A percentile compares a stretch with the other conserved stretches of the same genome.
Conservation (phyloP, 345 rosid species). For the Populus ilicifolia region DNA sequence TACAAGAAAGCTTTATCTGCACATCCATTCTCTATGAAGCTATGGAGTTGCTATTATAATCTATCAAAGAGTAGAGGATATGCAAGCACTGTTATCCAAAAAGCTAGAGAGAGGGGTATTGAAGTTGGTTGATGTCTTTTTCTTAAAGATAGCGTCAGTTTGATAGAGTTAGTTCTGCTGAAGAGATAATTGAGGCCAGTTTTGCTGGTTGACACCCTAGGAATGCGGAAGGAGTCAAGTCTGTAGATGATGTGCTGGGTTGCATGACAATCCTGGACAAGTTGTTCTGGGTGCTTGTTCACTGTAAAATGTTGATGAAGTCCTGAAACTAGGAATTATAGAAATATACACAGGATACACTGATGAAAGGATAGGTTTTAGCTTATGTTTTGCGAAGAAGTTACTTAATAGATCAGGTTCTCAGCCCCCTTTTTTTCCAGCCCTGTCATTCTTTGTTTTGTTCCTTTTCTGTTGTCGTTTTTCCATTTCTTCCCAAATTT, state of each 20-base stretch:
- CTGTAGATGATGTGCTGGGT: background rate
- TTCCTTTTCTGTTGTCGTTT: background rate
- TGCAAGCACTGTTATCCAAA: slow-evolving; percentile 35
- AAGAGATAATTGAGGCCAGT: slow-evolving; percentile 6
- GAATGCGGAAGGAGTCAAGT: background rate
- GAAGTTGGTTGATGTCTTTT: slow-evolving; percentile 28
- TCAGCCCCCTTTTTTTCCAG: background rate
- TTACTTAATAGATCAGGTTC: background rate
- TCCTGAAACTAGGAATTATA: slow-evolving; percentile 18
- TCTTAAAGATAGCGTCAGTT: background rate
- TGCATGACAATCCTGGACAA: background rate
- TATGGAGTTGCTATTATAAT: slow-evolving; percentile 51
- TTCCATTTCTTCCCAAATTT: background rate
- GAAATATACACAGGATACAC: slow-evolving; percentile 14
- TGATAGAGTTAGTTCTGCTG: slow-evolving; percentile 12
- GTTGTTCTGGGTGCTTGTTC: background rate
- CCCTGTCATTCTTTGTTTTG: background rate
- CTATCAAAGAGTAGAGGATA: slow-evolving; percentile 33
- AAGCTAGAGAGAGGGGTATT: slow-evolving; percentile 62
- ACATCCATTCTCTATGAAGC: slow-evolving; percentile 63
- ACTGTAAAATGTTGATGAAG: background rate
- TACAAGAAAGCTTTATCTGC: slow-evolving; percentile 55
- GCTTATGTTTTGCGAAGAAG: background rate
- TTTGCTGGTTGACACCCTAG: background rate
- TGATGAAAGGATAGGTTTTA: slow-evolving; percentile 9